Evolutionary conservation across 2,329 filamentous ascomycete species (phyloP).

Genomic region (Rhynchosporium graminicola): DNA sequence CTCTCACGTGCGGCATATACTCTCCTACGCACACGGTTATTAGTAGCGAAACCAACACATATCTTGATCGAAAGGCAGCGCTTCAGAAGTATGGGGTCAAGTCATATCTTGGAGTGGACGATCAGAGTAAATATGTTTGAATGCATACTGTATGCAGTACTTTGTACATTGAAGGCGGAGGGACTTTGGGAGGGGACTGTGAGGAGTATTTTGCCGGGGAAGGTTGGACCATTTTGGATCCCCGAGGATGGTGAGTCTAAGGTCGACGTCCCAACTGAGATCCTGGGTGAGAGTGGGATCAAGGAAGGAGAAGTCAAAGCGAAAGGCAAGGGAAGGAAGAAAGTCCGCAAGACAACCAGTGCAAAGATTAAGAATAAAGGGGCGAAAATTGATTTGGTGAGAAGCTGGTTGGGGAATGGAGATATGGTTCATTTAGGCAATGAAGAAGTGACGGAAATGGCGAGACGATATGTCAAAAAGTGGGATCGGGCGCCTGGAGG

Average conservation of each 20-base stretch:
- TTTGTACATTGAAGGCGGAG: conserved; percentile 56
- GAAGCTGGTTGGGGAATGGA: conserved; percentile 49
- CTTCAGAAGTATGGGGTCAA: conserved; percentile 62
- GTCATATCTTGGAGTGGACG: conserved; percentile 78
- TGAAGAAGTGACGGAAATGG: conserved; percentile 42
- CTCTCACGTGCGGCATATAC: conserved; percentile 58
- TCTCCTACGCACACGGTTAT: conserved; percentile 49
- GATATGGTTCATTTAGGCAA: conserved; percentile 39
- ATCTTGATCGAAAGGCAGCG: conserved; percentile 68
- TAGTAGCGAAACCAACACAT: conserved; percentile 60
- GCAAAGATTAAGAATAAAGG: conserved; percentile 51
- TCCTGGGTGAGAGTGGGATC: conserved; percentile 21
- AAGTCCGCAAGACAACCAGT: conserved; percentile 43
- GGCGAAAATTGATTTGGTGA: conserved; percentile 64
- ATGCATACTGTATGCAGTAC: conserved; percentile 73
- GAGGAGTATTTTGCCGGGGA: conserved; percentile 52
- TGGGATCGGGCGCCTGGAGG: conserved; percentile 36
- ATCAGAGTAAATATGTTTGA: conserved; percentile 80
- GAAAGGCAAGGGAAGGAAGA: conserved; percentile 38
- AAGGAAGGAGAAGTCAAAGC: conserved; percentile 31
- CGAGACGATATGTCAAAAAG: conserved; percentile 41
- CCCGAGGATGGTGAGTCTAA: conserved; percentile 33
- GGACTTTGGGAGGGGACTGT: conserved; percentile 48
- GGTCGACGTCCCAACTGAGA: too few relatives aligned
- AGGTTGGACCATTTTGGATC: conserved; percentile 59